Percentiles rank a stretch among this genome's conserved stretches.
Evolutionary conservation across 139 green algal species (phyloP).

Genomic region (Chlamydomonas eustigma): DNA sequence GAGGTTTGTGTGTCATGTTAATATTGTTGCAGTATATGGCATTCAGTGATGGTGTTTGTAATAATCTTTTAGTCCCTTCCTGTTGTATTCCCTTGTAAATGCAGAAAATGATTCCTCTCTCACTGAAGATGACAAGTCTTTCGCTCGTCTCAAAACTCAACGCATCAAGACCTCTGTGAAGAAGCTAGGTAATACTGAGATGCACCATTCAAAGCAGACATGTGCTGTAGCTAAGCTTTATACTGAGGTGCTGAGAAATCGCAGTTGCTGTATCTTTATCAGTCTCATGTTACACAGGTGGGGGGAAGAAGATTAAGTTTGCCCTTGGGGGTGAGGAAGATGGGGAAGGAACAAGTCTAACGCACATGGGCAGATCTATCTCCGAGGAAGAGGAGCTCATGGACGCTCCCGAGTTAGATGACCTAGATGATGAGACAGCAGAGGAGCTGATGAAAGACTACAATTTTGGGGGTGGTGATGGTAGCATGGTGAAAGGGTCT

Average conservation of each 20-base stretch:
- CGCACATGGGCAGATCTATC: slow-evolving; percentile 31
- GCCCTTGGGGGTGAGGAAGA: slow-evolving; percentile 56
- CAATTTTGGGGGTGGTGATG: slow-evolving; percentile 70
- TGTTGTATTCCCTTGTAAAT: neutral
- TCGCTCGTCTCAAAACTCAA: slow-evolving; percentile 80
- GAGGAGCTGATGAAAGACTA: slow-evolving; percentile 51
- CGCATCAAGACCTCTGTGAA: slow-evolving; percentile 41
- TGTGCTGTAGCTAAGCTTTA: neutral
- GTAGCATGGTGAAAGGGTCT: slow-evolving; percentile 12
- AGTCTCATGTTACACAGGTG: slow-evolving; percentile 2
- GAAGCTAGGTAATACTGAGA: neutral
- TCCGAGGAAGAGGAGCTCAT: slow-evolving; percentile 20
- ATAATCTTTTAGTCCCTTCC: too few relatives aligned
- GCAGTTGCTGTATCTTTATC: neutral
- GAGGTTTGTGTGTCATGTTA: slow-evolving; percentile 60
- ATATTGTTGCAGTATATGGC: too few relatives aligned
- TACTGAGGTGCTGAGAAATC: too few relatives aligned
- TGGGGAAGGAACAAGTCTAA: slow-evolving; percentile 19
- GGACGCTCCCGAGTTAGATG: slow-evolving; percentile 32
- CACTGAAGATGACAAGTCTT: slow-evolving; percentile 73
- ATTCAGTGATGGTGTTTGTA: neutral
- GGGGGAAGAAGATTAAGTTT: slow-evolving; percentile 54
- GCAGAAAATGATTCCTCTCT: slow-evolving; percentile 76
- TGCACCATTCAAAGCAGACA: neutral
- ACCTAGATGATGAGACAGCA: slow-evolving; percentile 52